Evolutionary conservation across 2,329 filamentous ascomycete species (phyloP), one percentile per base, ranked within the genome.

Genomic region (Microdochium trichocladiopsis): DNA sequence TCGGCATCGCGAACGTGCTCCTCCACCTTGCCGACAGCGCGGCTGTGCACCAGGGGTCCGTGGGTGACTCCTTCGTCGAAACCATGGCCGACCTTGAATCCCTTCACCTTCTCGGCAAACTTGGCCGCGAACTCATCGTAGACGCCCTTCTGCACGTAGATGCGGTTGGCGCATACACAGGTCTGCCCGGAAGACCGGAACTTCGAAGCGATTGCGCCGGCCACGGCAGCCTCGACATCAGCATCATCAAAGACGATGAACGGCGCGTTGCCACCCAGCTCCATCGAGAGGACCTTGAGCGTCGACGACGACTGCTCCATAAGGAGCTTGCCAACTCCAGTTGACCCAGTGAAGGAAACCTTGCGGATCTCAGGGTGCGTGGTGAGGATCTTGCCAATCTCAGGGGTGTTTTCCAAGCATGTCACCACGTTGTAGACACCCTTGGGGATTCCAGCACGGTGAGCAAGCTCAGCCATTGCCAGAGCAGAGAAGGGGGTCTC

Each of bases 231-330:
- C 54, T 96, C 92, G 21, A 97, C 73, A 65, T 97, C 90, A 21
- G 93, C 89, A 63, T 97, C 93, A 63, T 97, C 91, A 64, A 97
- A 97, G 31, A 97, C 90, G 59, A 97, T 96, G 67, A 96, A 95
- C 1, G 93, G 93, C 0, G 93, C 89, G 67, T 97, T 97, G 48
- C 93, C 94, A 51, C 93, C 93, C 1, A 97, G 86, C 68, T 97
- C 93, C 68, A 96, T 88, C 0, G 89, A 94, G 41, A 85, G 67
- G 59, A 84, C 80, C 79, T 97, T 97, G 60, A 96, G 73, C 0
- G 91, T 96, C 41, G 82, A 79, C 0, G 91, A 83, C 11, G 87
- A 86, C 70, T 96, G 92, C 74, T 88, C 88, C 91, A 96, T 96
- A 51, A 99, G 82, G 6, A 86, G 76, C 67, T 86, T 86, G 28